Base-by-base conservation (phyloP, 1,284 basidiomycete genomes). In the Leccinum subrobustum region DNA sequence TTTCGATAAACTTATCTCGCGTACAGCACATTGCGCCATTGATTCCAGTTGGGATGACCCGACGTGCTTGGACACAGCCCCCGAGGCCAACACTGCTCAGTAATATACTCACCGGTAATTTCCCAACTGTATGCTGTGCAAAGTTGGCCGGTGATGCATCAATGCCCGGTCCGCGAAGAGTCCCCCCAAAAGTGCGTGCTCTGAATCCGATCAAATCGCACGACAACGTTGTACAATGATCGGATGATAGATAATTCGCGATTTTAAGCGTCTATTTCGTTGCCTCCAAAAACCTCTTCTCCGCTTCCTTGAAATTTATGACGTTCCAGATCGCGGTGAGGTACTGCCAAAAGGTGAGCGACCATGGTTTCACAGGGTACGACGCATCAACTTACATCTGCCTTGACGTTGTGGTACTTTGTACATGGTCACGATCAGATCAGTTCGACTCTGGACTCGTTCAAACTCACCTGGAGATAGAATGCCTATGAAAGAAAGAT, bases 381-480 rank as follows among this genome's bases (percentile, higher is more conserved):
- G 20, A 16, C 51, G 54, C 31, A 31, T 12, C 39, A 16, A 82
- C 92, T 78, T 71, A 94, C 92, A 71, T 96, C 91, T 54, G 84
- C 86, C 80, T 95, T 96, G 68, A 93, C 92, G 74, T 96, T 95
- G 81, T 92, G 87, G 82, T 95, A 95, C 82, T 96, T 81, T 79
- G 59, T 65, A 67, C 54, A 69, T 31, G 37, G 57, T 31, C 59
- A 23, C 8, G 35, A 55, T 66, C 44, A 64, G 42, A 50, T 18
- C 3, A 12, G 6, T 7, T 51, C 39, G 4, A 54, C 20, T 2
- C 6, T 44, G 23, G 9, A 52, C 25, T 52, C n/a, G n/a, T 16
- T 52, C 11, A 53, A 12, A 60, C 76, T 60, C 52, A 78, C 74
- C 72, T 76, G 89, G 59, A 96, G 85, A 80, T 95, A 96, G 75